Conservation (phyloP, 345 rosid species). For the Ricinus communis region DNA sequence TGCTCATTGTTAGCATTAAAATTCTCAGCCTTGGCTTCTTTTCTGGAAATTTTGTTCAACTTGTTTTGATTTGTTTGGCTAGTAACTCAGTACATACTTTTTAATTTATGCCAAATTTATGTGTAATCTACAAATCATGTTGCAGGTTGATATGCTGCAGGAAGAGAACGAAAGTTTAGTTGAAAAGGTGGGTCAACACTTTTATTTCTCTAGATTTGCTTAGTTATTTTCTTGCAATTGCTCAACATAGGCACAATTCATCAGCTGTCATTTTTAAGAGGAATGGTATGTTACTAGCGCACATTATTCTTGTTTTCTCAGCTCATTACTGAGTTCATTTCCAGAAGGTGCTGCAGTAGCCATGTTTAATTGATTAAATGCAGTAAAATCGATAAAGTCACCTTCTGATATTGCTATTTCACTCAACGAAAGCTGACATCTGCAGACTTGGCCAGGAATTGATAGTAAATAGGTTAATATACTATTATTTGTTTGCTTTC, state of each 20-base stretch:
- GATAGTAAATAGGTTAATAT: background rate
- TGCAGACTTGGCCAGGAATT: background rate
- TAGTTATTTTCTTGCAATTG: background rate
- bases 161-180: constrained; percentile 36
- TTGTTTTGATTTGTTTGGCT: background rate
- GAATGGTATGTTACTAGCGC: no score
- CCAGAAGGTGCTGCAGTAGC: constrained; percentile 11
- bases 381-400: background rate
- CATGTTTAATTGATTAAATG: constrained; percentile 1
- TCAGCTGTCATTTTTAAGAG: background rate
- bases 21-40: background rate
- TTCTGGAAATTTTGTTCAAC: background rate
- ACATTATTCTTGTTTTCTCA: no score
- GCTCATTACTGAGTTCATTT: constrained; percentile 8
- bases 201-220: background rate
- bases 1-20: constrained; percentile 6
- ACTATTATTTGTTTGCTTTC: background rate
- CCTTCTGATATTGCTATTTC: constrained; percentile 1
- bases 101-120: background rate
- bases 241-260: background rate
- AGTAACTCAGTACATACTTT: background rate
- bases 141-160: constrained; percentile 60
- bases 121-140: constrained; percentile 22
- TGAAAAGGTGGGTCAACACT: constrained; percentile 22
- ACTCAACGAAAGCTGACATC: background rate